These are phyloP conservation scores for Rhizophagus clarus DNA, from an alignment of 192 early-diverging fungal genomes.

Conservation along the genomic window DNA sequence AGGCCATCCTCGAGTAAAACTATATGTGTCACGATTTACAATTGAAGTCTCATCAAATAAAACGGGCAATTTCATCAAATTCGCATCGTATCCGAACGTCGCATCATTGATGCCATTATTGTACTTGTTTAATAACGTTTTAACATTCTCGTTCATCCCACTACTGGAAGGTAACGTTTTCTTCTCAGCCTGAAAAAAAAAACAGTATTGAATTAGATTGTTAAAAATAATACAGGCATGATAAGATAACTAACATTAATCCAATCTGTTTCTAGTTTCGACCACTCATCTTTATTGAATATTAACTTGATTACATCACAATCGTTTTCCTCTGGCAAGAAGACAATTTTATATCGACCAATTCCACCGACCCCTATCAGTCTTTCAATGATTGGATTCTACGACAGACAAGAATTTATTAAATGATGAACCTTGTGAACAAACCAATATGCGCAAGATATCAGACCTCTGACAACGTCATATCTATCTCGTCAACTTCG, in stretches of 20 bases:
- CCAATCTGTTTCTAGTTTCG: too few relatives aligned
- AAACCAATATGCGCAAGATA: too few relatives aligned
- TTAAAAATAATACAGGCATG: conserved; percentile 9
- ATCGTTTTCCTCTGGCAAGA: too few relatives aligned
- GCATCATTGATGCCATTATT: conserved; percentile 20
- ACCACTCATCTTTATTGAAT: too few relatives aligned
- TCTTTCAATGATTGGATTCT: too few relatives aligned
- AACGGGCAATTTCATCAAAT: conserved; percentile 11
- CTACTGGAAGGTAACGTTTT: conserved; percentile 11
- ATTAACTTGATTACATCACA: too few relatives aligned
- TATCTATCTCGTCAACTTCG: too few relatives aligned
- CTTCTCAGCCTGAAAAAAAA: conserved; percentile 6
- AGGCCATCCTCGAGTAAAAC: conserved; percentile 13
- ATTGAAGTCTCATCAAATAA: conserved; percentile 17
- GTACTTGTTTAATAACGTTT: conserved; percentile 14
- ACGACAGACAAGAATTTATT: too few relatives aligned
- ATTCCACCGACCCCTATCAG: too few relatives aligned
- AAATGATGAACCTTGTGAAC: too few relatives aligned
- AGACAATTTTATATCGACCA: too few relatives aligned
- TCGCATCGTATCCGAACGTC: not conserved
- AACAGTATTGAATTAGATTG: conserved; percentile 6
- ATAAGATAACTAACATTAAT: not conserved
- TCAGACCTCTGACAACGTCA: too few relatives aligned
- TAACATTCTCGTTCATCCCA: conserved; percentile 13
- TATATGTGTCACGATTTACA: not conserved